Conservation (phyloP, 805 yeast genomes). For the Kuraishia borneana region DNA sequence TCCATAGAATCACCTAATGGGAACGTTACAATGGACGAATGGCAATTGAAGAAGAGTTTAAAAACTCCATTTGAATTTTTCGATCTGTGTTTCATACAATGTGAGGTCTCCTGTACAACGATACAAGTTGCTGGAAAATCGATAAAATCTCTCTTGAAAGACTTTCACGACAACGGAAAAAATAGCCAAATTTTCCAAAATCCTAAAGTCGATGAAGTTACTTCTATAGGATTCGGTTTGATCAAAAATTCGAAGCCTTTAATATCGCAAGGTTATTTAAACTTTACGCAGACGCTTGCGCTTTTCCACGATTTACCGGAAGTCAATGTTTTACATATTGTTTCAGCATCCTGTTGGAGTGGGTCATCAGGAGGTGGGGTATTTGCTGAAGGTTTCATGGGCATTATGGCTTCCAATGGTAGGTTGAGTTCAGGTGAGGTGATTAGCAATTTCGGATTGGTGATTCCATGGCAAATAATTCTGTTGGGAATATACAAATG, state of each 20-base stretch:
- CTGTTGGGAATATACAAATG: constrained; percentile 5
- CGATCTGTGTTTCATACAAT: background rate
- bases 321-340: constrained; percentile 15
- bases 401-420: constrained; percentile 32
- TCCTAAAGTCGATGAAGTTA: constrained; percentile 13
- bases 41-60: too few relatives aligned
- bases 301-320: constrained; percentile 3
- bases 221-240: constrained; percentile 29
- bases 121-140: too few relatives aligned
- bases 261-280: constrained; percentile 20
- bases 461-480: constrained; percentile 9
- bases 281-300: constrained; percentile 9
- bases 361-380: constrained; percentile 41
- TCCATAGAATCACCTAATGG: too few relatives aligned
- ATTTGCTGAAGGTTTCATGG: constrained; percentile 21
- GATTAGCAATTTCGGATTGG: constrained; percentile 8
- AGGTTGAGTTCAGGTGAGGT: constrained; percentile 10
- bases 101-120: background rate
- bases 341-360: constrained; percentile 36
- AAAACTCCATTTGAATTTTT: background rate
- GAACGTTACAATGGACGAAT: too few relatives aligned
- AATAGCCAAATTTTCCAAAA: background rate
- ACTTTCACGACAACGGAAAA: background rate
- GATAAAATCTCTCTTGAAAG: background rate
- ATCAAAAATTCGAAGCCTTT: constrained; percentile 22